Base-by-base conservation (phyloP, 495 filamentous ascomycete species). In the Parathielavia appendiculata region DNA sequence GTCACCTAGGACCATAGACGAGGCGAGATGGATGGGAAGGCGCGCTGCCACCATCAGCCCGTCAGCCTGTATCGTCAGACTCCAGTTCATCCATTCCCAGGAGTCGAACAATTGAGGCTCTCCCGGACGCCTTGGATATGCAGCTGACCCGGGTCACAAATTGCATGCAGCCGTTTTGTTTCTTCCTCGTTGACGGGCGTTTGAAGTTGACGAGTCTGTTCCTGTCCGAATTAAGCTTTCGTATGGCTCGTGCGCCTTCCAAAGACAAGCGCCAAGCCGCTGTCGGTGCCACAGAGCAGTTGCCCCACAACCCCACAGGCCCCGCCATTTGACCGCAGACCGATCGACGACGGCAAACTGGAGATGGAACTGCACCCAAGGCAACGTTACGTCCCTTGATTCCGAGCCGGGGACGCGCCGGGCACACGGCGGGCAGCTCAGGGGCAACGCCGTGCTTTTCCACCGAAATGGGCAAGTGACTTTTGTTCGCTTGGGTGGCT, bases 381-480 rank as follows among this genome's bases (percentile, higher is more conserved):
- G 63, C 64, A 66, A 66, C 64, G 64, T 66, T 66, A 63, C 64
- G 34, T 63, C 51, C 49, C 52, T 49, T 57, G n/a, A n/a, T 9
- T 35, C 38, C 40, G 54, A 20, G 54, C 40, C 40, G 55, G 49
- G n/a, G 47, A 58, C 47, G 47, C 38, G 39, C 30, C 53, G 52
- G 52, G 16, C 26, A 6, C 52, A 34, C 52, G 40, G 23, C 52
- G 26, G 32, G 32, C 43, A 47, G 0, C 4, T 19, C 26, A 56
- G 13, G 14, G 26, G 43, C 32, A 14, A 46, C 13, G 32, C 53
- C 41, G 30, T 41, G 41, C 26, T 22, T 36, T 45, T 56, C 39
- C 32, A 34, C 41, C 41, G n/a, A 45, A 30, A 20, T 45, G 32
- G 53, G 43, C 43, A 56, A 30, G 20, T 39, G 51, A 23, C 16